These are phyloP conservation scores for Daldinia vernicosa DNA, from an alignment of 495 filamentous ascomycete genomes.

Conservation along the genomic window DNA sequence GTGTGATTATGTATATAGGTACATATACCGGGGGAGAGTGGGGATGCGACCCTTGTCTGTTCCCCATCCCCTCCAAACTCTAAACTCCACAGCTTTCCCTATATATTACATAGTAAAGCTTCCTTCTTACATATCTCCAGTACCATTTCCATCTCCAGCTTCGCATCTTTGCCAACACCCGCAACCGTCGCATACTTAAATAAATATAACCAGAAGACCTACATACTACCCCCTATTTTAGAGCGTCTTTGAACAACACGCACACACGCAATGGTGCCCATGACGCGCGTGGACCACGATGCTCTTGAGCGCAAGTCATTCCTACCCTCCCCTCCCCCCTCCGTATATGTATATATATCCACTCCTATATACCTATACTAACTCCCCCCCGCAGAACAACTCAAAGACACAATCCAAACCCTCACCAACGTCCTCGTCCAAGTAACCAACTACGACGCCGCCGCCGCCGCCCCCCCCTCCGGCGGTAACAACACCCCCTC, in stretches of 20 bases:
- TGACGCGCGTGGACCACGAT: slow-evolving; percentile 54
- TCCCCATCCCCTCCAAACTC: too few relatives aligned
- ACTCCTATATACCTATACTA: not conserved
- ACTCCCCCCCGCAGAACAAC: slow-evolving; percentile 56
- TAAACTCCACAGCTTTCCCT: too few relatives aligned
- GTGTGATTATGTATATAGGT: too few relatives aligned
- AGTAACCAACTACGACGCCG: slow-evolving; percentile 71
- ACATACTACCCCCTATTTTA: too few relatives aligned
- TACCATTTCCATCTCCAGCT: not conserved
- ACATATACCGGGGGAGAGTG: too few relatives aligned
- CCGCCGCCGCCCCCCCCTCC: slow-evolving; percentile 52
- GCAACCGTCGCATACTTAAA: too few relatives aligned
- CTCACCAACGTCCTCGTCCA: slow-evolving; percentile 84
- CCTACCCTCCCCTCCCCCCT: not conserved
- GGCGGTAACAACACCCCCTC: slow-evolving; percentile 40
- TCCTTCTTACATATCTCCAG: too few relatives aligned
- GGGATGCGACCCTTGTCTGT: too few relatives aligned
- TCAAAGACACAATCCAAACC: slow-evolving; percentile 82
- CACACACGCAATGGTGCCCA: slow-evolving; percentile 56
- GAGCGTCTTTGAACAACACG: not conserved
- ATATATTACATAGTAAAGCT: too few relatives aligned
- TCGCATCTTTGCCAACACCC: too few relatives aligned
- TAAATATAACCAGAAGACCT: too few relatives aligned
- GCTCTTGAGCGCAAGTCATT: slow-evolving; percentile 54
- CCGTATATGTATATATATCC: too few relatives aligned